Base-by-base conservation (phyloP, 2,329 filamentous ascomycete genomes). In the Dactylellina haptotyla region DNA sequence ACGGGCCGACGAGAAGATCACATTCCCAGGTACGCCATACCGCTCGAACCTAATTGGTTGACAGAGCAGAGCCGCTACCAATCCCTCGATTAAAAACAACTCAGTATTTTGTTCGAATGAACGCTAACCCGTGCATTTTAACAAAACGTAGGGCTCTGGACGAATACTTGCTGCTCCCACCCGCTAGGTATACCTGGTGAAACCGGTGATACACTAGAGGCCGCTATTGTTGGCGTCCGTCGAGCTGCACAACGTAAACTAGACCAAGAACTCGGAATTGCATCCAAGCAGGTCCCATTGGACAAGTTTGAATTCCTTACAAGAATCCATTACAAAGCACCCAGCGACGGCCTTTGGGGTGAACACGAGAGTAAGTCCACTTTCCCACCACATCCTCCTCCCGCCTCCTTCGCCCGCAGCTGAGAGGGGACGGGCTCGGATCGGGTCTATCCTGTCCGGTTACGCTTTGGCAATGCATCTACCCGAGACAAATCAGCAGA, bases 131-230 rank as follows among this genome's bases (percentile, higher is more conserved):
- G 3, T 46, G 20, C 28, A 14, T 39, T 16, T 61, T 5, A 6
- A 50, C 2, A 20, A 32, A 59, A 14, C 37, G 18, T 14, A 78
- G 92, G 97, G 81, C 93, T 97, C 90, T 99, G 95, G 95, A 99
- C 95, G 76, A 99, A 99, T 83, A 99, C 95, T 30, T 99, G 95
- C 86, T 99, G 95, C 85, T 99, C 95, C 39, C 95, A 99, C 82
- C 95, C 95, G 3, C 86, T 99, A 74, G 91, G 92, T 63, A 90
- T 97, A 77, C 91, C 95, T 6, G 90, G 90, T 76, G 95, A 99
- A 87, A 96, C 92, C 25, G 95, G 95, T 75, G 87, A 88, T 30
- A 90, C 90, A 77, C 85, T 99, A 45, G 86, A 89, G 54, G 90
- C 92, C 76, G 90, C 93, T 3, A 84, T 98, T 66, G 84, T 87